Percentiles rank a stretch among this genome's conserved stretches.
Conservation (phyloP, 1,139 yeast genomes). For the Pneumocystis canis region DNA sequence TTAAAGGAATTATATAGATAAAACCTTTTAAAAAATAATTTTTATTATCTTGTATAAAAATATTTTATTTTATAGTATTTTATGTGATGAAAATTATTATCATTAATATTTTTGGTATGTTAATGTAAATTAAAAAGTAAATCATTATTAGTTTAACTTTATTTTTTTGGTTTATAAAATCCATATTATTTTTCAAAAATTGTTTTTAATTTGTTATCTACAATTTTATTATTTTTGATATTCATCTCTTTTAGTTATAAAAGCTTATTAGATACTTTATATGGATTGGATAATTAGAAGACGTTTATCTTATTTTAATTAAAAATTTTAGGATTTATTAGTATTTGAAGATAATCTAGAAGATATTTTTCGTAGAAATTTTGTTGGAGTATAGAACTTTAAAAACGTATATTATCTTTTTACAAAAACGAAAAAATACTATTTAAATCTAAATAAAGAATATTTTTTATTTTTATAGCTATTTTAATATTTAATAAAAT, state of each 20-base stretch:
- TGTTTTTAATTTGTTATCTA: conserved; percentile 72
- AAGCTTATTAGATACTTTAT: conserved; percentile 44
- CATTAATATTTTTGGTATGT: conserved; percentile 16
- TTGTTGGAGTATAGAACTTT: conserved; percentile 21
- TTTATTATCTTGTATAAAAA: conserved; percentile 47
- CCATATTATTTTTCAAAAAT: conserved; percentile 68
- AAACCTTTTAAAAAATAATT: conserved; percentile 91
- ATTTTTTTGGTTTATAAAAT: conserved; percentile 23
- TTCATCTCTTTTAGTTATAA: conserved; percentile 63
- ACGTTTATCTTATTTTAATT: conserved; percentile 55
- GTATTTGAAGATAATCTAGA: conserved; percentile 36
- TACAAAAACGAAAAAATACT: conserved; percentile 34
- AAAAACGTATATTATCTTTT: conserved; percentile 31
- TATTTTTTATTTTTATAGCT: neutral
- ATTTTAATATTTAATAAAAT: conserved; percentile 24
- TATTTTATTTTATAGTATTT: conserved; percentile 50
- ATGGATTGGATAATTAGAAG: conserved; percentile 46
- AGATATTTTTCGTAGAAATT: conserved; percentile 34
- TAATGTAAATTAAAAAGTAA: conserved; percentile 51
- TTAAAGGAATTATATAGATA: conserved; percentile 86
- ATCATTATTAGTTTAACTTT: conserved; percentile 56
- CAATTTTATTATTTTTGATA: conserved; percentile 73
- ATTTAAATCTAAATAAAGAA: conserved; percentile 42
- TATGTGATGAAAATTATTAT: conserved; percentile 2
- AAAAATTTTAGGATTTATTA: conserved; percentile 39